These are phyloP conservation scores for Trametes sanguinea DNA, from an alignment of 768 basidiomycete genomes.

Conservation along the genomic window DNA sequence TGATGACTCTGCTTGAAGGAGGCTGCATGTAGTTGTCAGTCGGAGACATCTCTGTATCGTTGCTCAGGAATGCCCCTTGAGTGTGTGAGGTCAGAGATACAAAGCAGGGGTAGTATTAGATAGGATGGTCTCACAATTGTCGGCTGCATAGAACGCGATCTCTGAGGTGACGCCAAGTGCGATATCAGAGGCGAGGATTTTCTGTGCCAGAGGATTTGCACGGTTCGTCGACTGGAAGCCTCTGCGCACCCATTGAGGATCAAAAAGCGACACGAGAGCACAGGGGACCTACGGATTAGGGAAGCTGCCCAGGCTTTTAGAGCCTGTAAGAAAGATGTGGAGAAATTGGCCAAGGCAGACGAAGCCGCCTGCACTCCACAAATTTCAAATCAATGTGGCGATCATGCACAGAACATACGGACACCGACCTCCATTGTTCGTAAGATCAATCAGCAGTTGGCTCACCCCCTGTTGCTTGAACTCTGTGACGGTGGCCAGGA, in stretches of 20 bases:
- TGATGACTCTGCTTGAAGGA: conserved; percentile 28
- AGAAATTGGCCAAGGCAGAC: conserved; percentile 65
- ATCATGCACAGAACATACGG: no score
- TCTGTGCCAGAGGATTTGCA: conserved; percentile 58
- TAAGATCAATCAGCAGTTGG: conserved; percentile 56
- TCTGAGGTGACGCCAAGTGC: conserved; percentile 40
- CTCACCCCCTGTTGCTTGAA: conserved; percentile 53
- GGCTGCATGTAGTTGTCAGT: conserved; percentile 37
- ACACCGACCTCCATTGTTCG: conserved; percentile 60
- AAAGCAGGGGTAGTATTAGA: no score
- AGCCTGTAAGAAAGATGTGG: conserved; percentile 56
- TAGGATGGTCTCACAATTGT: conserved; percentile 45
- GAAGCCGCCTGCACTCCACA: conserved; percentile 49
- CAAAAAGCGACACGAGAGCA: background rate
- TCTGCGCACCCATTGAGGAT: conserved; percentile 31
- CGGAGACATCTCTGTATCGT: conserved; percentile 31
- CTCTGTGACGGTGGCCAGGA: conserved; percentile 43
- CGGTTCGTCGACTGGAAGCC: conserved; percentile 59
- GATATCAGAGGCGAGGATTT: conserved; percentile 57
- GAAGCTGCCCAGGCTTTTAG: conserved; percentile 33
- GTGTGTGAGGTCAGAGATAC: background rate
- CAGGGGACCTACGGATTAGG: conserved; percentile 49
- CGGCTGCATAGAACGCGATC: conserved; percentile 48
- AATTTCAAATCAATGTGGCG: no score
- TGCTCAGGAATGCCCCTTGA: conserved; percentile 33